Evolutionary conservation across 192 early-diverging fungal species (phyloP).

Genomic region (Gorgonomyces haynaldii): DNA sequence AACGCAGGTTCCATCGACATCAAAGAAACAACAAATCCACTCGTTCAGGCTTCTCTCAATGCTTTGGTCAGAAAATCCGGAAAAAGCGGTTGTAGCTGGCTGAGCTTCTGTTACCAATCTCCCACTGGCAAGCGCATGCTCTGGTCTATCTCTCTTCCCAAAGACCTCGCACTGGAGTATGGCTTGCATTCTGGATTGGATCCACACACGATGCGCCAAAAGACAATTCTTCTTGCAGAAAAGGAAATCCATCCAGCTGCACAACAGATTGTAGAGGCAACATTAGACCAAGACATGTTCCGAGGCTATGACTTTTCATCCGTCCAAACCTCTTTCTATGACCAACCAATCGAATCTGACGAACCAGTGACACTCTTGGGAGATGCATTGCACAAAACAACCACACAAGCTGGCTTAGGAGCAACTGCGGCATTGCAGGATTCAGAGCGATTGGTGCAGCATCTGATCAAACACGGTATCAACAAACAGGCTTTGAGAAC

Average conservation of each 20-base stretch:
- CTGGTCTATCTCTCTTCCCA: background rate
- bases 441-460: background rate
- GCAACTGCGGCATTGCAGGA: constrained; percentile 4
- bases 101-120: background rate
- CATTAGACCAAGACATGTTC: background rate
- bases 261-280: background rate
- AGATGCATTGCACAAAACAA: constrained; percentile 7
- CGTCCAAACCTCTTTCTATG: background rate
- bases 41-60: background rate
- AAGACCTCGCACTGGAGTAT: background rate
- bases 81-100: background rate
- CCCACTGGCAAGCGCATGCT: background rate
- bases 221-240: background rate
- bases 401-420: constrained; percentile 4
- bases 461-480: background rate
- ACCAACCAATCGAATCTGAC: background rate
- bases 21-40: background rate
- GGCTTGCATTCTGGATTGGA: background rate
- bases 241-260: background rate
- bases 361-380: constrained; percentile 5
- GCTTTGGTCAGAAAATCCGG: background rate
- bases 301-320: background rate
- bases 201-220: background rate
- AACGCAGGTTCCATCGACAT: background rate
- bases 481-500: background rate